Evolutionary conservation across 441 rosid genomes (phyloP).

Genomic region (Gossypium lobatum): DNA sequence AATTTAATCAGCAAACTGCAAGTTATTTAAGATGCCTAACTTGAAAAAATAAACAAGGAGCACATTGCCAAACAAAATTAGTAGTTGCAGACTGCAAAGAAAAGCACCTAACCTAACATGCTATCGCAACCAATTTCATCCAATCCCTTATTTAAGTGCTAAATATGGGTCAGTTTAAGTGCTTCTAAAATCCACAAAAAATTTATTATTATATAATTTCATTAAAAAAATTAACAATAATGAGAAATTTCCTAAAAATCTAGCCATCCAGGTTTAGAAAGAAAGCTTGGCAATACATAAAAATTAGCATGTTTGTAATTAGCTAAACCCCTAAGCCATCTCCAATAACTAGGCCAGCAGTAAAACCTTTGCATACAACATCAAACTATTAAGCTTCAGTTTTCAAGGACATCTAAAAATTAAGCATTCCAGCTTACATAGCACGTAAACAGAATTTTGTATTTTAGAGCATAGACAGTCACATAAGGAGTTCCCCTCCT

Average conservation of each 20-base stretch:
- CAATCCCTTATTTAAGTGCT: not conserved
- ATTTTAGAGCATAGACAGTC: not conserved
- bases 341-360: not conserved
- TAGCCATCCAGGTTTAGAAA: not conserved
- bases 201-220: not conserved
- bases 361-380: not conserved
- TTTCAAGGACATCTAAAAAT: constrained; percentile 3
- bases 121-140: not conserved
- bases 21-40: not conserved
- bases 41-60: constrained; percentile 13
- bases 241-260: not conserved
- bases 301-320: not conserved
- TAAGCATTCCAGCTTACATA: not conserved
- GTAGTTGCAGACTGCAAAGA: not conserved
- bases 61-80: not conserved
- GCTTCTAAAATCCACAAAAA: not conserved
- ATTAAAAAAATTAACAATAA: not conserved
- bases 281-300: not conserved
- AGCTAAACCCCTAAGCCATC: not conserved
- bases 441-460: not conserved
- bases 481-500: not conserved
- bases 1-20: not conserved
- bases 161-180: not conserved
- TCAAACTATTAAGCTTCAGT: constrained; percentile 3
- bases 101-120: not conserved